These are phyloP conservation scores for Tolypocladium amazonense DNA, from an alignment of 2,329 filamentous ascomycete species.

Conservation along the genomic window DNA sequence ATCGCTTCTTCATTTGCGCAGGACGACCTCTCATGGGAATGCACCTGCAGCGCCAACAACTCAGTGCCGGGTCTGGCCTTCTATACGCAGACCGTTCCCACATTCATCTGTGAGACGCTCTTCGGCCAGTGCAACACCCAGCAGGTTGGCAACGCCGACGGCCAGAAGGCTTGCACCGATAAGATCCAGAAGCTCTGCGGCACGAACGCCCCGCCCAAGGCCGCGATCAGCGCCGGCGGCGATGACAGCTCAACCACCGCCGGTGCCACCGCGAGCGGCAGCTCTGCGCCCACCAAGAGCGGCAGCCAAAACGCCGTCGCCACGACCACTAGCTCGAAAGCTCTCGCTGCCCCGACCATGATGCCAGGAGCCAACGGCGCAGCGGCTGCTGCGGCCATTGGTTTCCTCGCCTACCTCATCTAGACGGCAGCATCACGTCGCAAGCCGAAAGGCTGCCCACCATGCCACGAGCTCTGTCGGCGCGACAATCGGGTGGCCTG, in stretches of 20 bases:
- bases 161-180: slow-evolving; percentile 36
- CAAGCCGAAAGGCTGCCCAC: not conserved
- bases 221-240: slow-evolving; percentile 11
- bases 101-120: slow-evolving; percentile 40
- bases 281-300: slow-evolving; percentile 10
- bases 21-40: slow-evolving; percentile 34
- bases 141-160: slow-evolving; percentile 28
- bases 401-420: slow-evolving; percentile 41
- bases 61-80: slow-evolving; percentile 40
- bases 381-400: slow-evolving; percentile 36
- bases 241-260: slow-evolving; percentile 11
- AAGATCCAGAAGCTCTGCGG: slow-evolving; percentile 39
- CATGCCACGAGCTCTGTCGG: slow-evolving; percentile 7
- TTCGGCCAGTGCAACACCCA: slow-evolving; percentile 34
- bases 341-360: slow-evolving; percentile 28
- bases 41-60: slow-evolving; percentile 36
- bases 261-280: slow-evolving; percentile 16
- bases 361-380: slow-evolving; percentile 33
- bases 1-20: not conserved
- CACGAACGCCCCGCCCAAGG: slow-evolving; percentile 21
- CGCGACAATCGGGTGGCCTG: slow-evolving; percentile 1
- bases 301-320: slow-evolving; percentile 19
- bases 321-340: slow-evolving; percentile 14
- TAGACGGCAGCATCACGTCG: slow-evolving; percentile 15
- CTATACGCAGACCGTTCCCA: slow-evolving; percentile 41